Percentiles rank a stretch among this genome's conserved stretches.
Conservation (phyloP, 495 filamentous ascomycete species). For the Sabuloglossum arenarium region DNA sequence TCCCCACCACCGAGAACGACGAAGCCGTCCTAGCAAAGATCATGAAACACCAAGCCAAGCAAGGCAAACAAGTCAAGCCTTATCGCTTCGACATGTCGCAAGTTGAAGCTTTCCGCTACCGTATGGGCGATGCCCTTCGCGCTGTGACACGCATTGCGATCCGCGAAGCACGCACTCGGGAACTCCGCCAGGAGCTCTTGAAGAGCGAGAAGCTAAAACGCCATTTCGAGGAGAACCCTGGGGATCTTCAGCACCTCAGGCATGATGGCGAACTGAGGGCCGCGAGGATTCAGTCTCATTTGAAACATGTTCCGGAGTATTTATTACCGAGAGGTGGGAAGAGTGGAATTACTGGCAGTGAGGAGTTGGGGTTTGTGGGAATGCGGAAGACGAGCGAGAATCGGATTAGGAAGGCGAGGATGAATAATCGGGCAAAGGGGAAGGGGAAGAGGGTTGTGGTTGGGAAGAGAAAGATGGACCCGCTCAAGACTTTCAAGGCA, state of each 20-base stretch:
- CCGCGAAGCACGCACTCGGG: slow-evolving; percentile 70
- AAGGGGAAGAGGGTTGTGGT: slow-evolving; percentile 25
- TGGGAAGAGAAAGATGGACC: slow-evolving; percentile 42
- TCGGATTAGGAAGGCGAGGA: slow-evolving; percentile 50
- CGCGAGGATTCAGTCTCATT: slow-evolving; percentile 62
- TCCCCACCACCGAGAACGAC: slow-evolving; percentile 53
- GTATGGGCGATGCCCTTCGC: slow-evolving; percentile 74
- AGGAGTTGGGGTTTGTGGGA: slow-evolving; percentile 49
- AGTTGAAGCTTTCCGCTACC: slow-evolving; percentile 82
- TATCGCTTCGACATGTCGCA: slow-evolving; percentile 91
- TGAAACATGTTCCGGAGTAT: slow-evolving; percentile 93
- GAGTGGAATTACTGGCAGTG: slow-evolving; percentile 30
- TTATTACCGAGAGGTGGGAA: slow-evolving; percentile 64
- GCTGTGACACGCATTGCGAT: slow-evolving; percentile 66
- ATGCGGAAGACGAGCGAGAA: slow-evolving; percentile 54
- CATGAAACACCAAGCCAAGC: slow-evolving; percentile 44
- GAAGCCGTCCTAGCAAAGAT: slow-evolving; percentile 64
- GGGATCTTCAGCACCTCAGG: slow-evolving; percentile 63
- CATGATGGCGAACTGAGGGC: slow-evolving; percentile 77
- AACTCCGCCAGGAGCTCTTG: slow-evolving; percentile 72
- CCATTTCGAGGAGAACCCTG: slow-evolving; percentile 93
- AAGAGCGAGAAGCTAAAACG: slow-evolving; percentile 84
- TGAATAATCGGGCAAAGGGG: slow-evolving; percentile 28
- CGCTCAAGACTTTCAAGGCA: slow-evolving; percentile 74
- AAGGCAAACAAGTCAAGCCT: slow-evolving; percentile 57